Base-by-base conservation (phyloP, 2,329 filamentous ascomycete genomes). In the Xylaria sp. region DNA sequence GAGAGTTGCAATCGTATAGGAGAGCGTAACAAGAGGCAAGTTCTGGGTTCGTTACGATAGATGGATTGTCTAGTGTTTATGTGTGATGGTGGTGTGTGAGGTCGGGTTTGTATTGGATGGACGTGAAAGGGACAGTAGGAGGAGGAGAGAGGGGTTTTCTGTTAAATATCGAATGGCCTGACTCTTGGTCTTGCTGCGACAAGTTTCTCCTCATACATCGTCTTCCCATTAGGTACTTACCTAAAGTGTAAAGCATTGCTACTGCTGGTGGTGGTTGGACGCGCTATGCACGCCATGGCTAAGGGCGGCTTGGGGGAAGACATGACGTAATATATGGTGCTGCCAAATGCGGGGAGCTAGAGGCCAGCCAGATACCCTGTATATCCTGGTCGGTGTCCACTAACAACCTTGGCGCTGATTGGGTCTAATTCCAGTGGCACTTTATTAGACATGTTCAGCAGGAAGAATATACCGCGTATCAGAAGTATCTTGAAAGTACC, bases 91-190 rank as follows among this genome's bases (percentile, higher is more conserved):
- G 52, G 46, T 62, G 63, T 63, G 63, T 59, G 60, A 58, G 55
- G 57, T 63, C 56, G 67, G 44, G 37, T 54, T 50, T 52, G 59
- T 63, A 66, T 68, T 70, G 62, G 63, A 59, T 66, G 46, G 52
- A 28, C 46, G 28, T 34, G 8, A 39, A 28, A 52, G 25, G 41
- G 6, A 46, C 15, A 18, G 41, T 7, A 46, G 37, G 13, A 54
- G 58, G 31, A 63, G 44, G 44, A 66, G 63, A 65, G 67, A 62
- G 59, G 67, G 67, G 65, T 59, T 58, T 55, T 55, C 50, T 64
- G 50, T 60, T 58, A 44, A 55, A 23, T 48, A 41, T 39, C 15
- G 34, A 64, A 56, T 69, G 69, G 65, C 66, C 59, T 71, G 69
- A 69, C 56, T 54, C 54, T 55, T 20, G 48, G 50, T 51, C 51